A percentile compares a stretch with the other conserved stretches of the same genome.
These are phyloP conservation scores for Cryptosporidium ubiquitum DNA, from an alignment of 169 alveolate genomes.

Conservation along the genomic window DNA sequence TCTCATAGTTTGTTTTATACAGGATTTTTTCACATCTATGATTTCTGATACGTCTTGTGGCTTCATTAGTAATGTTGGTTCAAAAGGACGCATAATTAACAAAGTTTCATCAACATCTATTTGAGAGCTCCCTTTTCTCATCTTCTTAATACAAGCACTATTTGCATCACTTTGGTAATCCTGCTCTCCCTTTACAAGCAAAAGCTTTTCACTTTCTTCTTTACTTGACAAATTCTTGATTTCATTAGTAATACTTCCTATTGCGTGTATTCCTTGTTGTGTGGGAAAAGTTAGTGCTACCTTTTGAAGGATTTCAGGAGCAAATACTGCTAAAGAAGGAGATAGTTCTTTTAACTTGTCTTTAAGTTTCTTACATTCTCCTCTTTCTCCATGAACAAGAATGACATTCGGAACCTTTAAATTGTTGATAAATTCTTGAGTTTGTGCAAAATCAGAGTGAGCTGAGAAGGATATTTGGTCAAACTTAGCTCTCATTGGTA, in stretches of 20 bases:
- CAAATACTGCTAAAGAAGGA: slow-evolving; percentile 80
- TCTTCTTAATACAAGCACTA: not conserved
- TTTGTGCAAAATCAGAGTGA: slow-evolving; percentile 93
- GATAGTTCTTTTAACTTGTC: slow-evolving; percentile 81
- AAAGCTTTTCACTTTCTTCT: not conserved
- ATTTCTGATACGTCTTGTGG: slow-evolving; percentile 53
- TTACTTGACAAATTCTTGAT: not conserved
- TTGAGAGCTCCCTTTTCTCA: not conserved
- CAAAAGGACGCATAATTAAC: slow-evolving; percentile 59
- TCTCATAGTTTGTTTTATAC: slow-evolving; percentile 49
- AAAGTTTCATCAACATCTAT: slow-evolving; percentile 37
- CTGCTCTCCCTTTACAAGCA: not conserved
- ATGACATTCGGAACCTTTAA: slow-evolving; percentile 94
- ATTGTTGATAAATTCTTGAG: slow-evolving; percentile 92
- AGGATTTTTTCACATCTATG: slow-evolving; percentile 41
- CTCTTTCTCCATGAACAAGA: slow-evolving; percentile 96
- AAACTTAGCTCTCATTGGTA: slow-evolving; percentile 80
- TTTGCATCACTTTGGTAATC: not conserved
- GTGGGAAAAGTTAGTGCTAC: slow-evolving; percentile 73
- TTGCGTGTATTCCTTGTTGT: slow-evolving; percentile 30
- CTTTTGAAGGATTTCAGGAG: slow-evolving; percentile 82
- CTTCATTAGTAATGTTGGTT: slow-evolving; percentile 22
- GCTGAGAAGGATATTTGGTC: slow-evolving; percentile 95
- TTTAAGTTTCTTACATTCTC: slow-evolving; percentile 86
- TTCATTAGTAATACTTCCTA: slow-evolving; percentile 48